These are phyloP conservation scores for Thymus quinquecostatus DNA, from an alignment of 257 asterid species.

Conservation along the genomic window DNA sequence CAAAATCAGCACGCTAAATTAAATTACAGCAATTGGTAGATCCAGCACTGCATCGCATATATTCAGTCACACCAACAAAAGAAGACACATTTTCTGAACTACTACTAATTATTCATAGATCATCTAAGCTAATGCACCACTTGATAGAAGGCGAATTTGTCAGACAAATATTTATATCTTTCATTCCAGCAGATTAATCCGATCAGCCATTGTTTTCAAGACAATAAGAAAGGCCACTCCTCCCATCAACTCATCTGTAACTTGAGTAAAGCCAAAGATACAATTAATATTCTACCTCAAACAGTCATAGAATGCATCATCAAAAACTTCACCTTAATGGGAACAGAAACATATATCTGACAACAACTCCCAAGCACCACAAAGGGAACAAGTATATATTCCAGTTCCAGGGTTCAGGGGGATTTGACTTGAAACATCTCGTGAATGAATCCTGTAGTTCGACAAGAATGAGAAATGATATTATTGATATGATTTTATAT, in stretches of 20 bases:
- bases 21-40: slow-evolving; percentile 14
- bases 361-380: slow-evolving; percentile 94
- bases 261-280: slow-evolving; percentile 23
- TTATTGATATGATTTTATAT: background rate
- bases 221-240: slow-evolving; percentile 4
- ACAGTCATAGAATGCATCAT: background rate
- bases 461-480: slow-evolving; percentile 22
- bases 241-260: background rate
- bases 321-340: slow-evolving; percentile 64
- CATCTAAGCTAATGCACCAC: background rate
- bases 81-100: background rate
- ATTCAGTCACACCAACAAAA: background rate
- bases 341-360: slow-evolving; percentile 87
- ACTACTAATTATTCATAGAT: background rate
- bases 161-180: background rate
- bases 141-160: background rate
- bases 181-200: background rate
- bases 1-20: background rate
- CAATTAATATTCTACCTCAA: background rate
- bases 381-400: slow-evolving; percentile 88
- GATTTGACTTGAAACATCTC: slow-evolving; percentile 94
- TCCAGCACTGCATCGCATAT: slow-evolving; percentile 10
- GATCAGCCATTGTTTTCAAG: slow-evolving; percentile 7
- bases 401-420: slow-evolving; percentile 99
- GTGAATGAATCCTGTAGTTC: slow-evolving; percentile 87